Conservation (phyloP, 164 flowering plant species). For the Nelumbo lutea region DNA sequence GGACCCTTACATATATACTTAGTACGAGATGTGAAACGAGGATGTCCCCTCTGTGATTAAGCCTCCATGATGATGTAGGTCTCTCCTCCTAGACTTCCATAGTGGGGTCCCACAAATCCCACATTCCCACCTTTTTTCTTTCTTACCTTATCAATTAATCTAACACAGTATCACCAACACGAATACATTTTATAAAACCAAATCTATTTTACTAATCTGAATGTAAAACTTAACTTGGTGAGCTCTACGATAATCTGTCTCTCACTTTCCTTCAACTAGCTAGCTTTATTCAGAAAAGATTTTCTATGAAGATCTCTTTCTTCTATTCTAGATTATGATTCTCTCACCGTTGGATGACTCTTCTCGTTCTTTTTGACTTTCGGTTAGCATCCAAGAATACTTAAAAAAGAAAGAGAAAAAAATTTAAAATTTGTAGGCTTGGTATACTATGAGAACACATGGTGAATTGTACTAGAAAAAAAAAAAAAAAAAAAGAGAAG, state of each 20-base stretch:
- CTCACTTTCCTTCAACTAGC: neutral
- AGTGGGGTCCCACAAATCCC: constrained; percentile 24
- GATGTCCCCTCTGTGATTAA: constrained; percentile 14
- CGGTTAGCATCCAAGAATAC: neutral
- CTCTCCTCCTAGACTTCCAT: constrained; percentile 1
- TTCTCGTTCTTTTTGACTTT: neutral
- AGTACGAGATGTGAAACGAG: constrained; percentile 11
- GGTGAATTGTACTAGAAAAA: neutral
- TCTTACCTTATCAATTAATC: neutral
- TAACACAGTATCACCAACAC: neutral
- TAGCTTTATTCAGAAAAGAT: neutral
- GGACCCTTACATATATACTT: constrained; percentile 19
- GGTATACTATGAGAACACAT: neutral
- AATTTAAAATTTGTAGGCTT: too few species aligned
- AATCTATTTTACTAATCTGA: neutral
- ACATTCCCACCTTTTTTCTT: constrained; percentile 11
- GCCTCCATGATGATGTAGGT: constrained; percentile 13
- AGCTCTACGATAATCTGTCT: neutral
- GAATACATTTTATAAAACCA: neutral
- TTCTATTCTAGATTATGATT: neutral
- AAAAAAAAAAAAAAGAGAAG: constrained; percentile 10
- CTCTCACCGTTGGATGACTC: neutral
- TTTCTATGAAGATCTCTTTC: neutral
- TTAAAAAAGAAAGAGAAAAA: too few species aligned
- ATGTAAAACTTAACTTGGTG: neutral